A percentile compares a stretch with the other conserved stretches of the same genome.
phyloP scores from a whole-genome alignment of 2,329 filamentous ascomycete genomes.

The Phialophora expanda region DNA sequence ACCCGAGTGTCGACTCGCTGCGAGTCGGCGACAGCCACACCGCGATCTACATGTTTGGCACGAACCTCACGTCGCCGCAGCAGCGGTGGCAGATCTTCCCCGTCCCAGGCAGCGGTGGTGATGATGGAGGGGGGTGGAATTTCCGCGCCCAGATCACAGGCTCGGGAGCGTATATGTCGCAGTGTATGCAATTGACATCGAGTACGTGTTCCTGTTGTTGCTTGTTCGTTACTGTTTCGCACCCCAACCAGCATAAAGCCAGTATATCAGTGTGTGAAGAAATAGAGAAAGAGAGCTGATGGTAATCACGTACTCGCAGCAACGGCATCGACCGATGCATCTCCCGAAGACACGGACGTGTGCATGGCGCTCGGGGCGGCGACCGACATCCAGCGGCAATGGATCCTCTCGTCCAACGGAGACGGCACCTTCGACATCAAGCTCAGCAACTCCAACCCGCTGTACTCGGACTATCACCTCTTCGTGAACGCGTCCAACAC shows the following conservation, averaged over 20 bases:
- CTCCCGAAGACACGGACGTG: background rate
- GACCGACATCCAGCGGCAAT: slow-evolving; percentile 6
- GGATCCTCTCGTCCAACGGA: slow-evolving; percentile 2
- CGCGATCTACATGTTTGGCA: slow-evolving; percentile 5
- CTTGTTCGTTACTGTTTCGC: background rate
- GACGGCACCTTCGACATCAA: slow-evolving; percentile 10
- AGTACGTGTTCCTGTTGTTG: background rate
- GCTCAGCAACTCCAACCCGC: slow-evolving; percentile 6
- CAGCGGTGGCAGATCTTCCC: slow-evolving; percentile 12
- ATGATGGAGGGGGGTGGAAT: slow-evolving; percentile 6
- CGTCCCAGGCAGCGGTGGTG: background rate
- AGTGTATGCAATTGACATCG: background rate
- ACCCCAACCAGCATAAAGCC: background rate
- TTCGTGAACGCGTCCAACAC: background rate
- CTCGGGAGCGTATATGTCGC: slow-evolving; percentile 10
- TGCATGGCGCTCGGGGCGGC: slow-evolving; percentile 8
- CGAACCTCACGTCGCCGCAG: slow-evolving; percentile 9
- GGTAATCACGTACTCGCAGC: background rate
- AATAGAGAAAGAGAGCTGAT: background rate
- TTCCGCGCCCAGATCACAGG: slow-evolving; percentile 9
- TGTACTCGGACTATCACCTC: slow-evolving; percentile 8
- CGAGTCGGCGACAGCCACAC: slow-evolving; percentile 3
- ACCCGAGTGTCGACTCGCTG: background rate
- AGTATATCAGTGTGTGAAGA: background rate
- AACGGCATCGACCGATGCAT: slow-evolving; percentile 1